A percentile compares a stretch with the other conserved stretches of the same genome.
phyloP scores from a whole-genome alignment of 169 alveolate species.

The Plasmodium fragile region DNA sequence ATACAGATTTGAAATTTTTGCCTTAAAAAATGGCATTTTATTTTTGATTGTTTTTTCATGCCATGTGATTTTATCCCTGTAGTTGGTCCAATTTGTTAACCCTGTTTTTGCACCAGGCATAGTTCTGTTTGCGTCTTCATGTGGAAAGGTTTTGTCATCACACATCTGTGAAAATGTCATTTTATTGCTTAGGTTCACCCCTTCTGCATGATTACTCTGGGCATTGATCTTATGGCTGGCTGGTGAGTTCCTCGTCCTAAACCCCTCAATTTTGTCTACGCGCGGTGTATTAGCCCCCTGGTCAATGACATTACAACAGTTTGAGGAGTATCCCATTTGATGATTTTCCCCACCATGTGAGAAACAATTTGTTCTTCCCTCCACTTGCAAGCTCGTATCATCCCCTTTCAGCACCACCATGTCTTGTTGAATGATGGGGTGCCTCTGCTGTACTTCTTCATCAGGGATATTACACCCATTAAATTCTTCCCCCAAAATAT shows the following conservation, averaged over 20 bases:
- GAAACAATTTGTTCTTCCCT: neutral
- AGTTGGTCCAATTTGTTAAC: neutral
- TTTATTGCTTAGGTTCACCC: neutral
- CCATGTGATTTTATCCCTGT: neutral
- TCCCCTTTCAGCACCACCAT: neutral
- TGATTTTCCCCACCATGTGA: neutral
- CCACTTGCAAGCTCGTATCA: neutral
- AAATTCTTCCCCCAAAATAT: constrained; percentile 4
- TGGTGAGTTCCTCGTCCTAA: neutral
- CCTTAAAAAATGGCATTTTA: neutral
- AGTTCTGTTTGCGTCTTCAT: neutral
- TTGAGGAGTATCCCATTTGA: neutral
- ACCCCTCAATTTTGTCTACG: neutral
- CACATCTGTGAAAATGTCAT: neutral
- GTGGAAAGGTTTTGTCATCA: neutral
- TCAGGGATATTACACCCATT: neutral
- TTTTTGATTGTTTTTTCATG: neutral
- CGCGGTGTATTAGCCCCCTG: neutral
- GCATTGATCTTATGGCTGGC: neutral
- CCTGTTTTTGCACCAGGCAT: neutral
- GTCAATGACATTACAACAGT: neutral
- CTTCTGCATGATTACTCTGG: neutral
- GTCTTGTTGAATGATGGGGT: neutral
- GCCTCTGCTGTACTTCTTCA: neutral
- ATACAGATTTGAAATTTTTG: neutral